These are phyloP conservation scores for Aspergillus novoparasiticus DNA, from an alignment of 2,329 filamentous ascomycete genomes.

Conservation along the genomic window DNA sequence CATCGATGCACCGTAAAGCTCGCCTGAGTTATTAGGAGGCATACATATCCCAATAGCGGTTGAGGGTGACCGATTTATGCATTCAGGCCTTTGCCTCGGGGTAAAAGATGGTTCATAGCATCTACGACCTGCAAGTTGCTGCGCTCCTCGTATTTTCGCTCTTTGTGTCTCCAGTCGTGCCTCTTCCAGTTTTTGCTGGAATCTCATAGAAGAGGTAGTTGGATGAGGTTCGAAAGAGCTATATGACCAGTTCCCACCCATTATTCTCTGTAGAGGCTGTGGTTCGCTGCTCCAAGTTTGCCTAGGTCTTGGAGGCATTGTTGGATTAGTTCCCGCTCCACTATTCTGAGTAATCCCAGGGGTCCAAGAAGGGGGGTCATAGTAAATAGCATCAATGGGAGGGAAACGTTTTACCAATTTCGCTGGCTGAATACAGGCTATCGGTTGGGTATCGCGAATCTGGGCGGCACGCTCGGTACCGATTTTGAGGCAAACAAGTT, in stretches of 20 bases:
- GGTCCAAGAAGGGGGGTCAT: background rate
- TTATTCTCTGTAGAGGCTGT: slow-evolving; percentile 14
- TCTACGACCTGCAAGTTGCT: background rate
- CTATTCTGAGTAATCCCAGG: background rate
- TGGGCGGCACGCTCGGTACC: slow-evolving; percentile 25
- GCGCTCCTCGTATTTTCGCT: background rate
- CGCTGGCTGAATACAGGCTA: background rate
- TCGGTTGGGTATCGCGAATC: slow-evolving; percentile 8
- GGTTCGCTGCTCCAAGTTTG: background rate
- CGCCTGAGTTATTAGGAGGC: background rate
- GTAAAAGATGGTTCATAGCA: too few species aligned
- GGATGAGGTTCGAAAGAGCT: slow-evolving; percentile 1
- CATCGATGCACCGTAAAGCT: background rate
- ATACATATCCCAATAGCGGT: background rate
- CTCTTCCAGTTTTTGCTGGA: slow-evolving; percentile 17
- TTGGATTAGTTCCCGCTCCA: background rate
- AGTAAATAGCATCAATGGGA: slow-evolving; percentile 6
- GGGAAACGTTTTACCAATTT: background rate
- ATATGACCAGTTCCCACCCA: slow-evolving; percentile 22
- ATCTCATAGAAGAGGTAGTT: slow-evolving; percentile 14
- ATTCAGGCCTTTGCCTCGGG: background rate
- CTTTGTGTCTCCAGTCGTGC: slow-evolving; percentile 16
- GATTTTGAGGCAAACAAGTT: slow-evolving; percentile 25
- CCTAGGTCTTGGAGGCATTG: background rate
- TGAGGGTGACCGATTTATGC: background rate